Evolutionary conservation across 1,139 yeast genomes (phyloP), one percentile per base, ranked within the genome.

Genomic region (Pichia sp.): DNA sequence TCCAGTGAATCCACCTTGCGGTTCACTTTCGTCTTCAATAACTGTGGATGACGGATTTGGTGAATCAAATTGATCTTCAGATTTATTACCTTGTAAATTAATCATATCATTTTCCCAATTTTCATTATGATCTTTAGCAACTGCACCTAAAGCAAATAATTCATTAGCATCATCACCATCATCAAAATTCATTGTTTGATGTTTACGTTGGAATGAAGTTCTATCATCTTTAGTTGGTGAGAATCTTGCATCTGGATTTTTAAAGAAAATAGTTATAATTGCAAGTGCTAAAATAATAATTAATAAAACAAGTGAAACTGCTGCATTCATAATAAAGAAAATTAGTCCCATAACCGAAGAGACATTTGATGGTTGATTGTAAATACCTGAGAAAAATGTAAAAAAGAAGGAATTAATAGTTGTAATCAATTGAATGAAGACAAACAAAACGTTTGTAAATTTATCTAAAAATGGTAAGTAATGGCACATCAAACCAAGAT

Each of bases 201-300:
- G 70, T 4, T 77, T 71, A 65, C 69, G 74, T 64, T 83, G 89
- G 79, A 85, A 85, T 2, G 92, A 83, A 18, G 85, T 79, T 74
- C 95, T 77, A 62, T 85, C 95, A 69, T 85, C 95, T 57, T 72
- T 81, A 9, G 90, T 90, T 18, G 92, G 92, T 42, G 84, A 85
- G 64, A 85, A 85, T 64, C 87, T 78, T 12, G 87, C 80, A 67
- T 85, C 95, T 29, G 94, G 94, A 61, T 85, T 85, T 69, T 82
- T 84, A 20, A 87, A 79, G 51, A 80, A 66, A 1, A 83, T 55
- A 30, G 85, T 78, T 59, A 79, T 67, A 13, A 67, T 64, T 47
- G 80, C 74, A 56, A 81, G 79, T 0, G 76, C 76, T 52, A 85
- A 70, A 55, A 83, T 79, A 68, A 81, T 64, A 42, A 84, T 55